A percentile compares a stretch with the other conserved stretches of the same genome.
Evolutionary conservation across 257 asterid genomes (phyloP).

Genomic region (Catharanthus roseus): DNA sequence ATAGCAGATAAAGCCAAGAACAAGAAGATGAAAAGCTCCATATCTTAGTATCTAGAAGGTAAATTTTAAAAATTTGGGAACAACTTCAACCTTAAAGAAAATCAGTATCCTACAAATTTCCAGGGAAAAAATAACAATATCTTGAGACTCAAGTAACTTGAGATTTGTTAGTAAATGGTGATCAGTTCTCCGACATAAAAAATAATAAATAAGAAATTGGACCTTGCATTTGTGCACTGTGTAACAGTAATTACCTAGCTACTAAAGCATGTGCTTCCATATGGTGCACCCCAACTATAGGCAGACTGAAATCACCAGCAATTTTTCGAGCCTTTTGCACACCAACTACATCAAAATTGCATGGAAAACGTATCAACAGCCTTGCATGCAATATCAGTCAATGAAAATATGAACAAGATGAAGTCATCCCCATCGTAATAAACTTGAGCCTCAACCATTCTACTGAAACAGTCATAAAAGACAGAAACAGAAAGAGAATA

Average conservation of each 20-base stretch:
- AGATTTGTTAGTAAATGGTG: not conserved
- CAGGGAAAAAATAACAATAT: not conserved
- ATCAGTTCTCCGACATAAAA: not conserved
- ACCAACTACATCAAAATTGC: constrained; percentile 58
- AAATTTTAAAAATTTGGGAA: not conserved
- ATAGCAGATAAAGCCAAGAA: not conserved
- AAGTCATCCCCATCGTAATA: not conserved
- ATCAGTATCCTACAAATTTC: not conserved
- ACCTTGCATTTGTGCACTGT: not conserved
- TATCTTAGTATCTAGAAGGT: not conserved
- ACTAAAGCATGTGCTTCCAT: constrained; percentile 98
- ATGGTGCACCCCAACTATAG: constrained; percentile 90
- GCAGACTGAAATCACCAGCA: constrained; percentile 67
- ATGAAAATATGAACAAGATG: not conserved
- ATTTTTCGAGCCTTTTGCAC: constrained; percentile 90
- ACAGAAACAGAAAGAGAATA: not conserved
- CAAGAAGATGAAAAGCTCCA: constrained; percentile 1
- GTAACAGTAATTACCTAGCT: constrained; percentile 52
- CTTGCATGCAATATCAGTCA: not conserved
- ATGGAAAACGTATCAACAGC: constrained; percentile 13
- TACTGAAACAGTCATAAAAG: not conserved
- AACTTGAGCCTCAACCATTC: too few species aligned
- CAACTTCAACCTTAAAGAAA: not conserved
- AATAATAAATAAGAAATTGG: not conserved
- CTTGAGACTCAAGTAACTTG: not conserved